A percentile compares a stretch with the other conserved stretches of the same genome.
Evolutionary conservation across 116 monocot species (phyloP).

Genomic region (Posidonia oceanica): DNA sequence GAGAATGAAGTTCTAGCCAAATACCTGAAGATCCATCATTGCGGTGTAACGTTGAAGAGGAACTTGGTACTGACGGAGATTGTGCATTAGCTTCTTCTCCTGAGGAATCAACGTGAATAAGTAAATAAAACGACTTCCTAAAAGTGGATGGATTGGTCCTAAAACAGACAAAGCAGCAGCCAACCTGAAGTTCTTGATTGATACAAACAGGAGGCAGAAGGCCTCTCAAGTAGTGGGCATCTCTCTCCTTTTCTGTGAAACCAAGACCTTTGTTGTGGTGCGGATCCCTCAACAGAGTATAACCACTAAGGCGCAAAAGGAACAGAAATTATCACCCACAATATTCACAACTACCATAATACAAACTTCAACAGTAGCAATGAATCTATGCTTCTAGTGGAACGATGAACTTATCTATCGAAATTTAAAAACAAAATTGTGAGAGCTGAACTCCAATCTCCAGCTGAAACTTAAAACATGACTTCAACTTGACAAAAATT

Average conservation of each 20-base stretch:
- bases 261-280: constrained; percentile 74
- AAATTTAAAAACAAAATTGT: no score
- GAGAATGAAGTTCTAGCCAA: background rate
- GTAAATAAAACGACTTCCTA: background rate
- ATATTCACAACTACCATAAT: no score
- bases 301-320: constrained; percentile 35
- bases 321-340: background rate
- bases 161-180: background rate
- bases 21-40: constrained; percentile 96
- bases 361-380: no score
- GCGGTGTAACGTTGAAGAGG: constrained; percentile 91
- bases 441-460: no score
- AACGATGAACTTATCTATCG: no score
- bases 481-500: no score
- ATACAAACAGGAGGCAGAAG: constrained; percentile 47
- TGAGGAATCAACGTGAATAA: constrained; percentile 11
- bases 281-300: constrained; percentile 61
- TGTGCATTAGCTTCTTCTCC: constrained; percentile 85
- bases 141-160: background rate
- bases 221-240: constrained; percentile 60
- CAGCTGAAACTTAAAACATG: no score
- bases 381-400: no score
- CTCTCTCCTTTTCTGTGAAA: constrained; percentile 60
- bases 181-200: constrained; percentile 20
- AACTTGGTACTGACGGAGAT: constrained; percentile 72